Evolutionary conservation across 2,329 filamentous ascomycete genomes (phyloP).

Genomic region (Verticillium isaacii): DNA sequence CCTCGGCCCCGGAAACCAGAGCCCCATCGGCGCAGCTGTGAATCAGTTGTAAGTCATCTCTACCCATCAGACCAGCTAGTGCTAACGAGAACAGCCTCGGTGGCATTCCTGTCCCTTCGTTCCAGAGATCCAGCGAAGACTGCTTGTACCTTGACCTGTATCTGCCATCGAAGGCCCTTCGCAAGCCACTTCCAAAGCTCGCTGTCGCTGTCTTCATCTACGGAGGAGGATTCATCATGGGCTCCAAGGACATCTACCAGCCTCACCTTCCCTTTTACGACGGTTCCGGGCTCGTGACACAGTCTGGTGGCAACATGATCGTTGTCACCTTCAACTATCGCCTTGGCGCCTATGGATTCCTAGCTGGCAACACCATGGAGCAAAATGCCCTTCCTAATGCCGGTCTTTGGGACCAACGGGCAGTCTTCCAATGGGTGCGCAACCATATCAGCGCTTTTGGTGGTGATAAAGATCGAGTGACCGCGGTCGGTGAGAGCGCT

Average conservation of each 20-base stretch:
- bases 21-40: conserved; percentile 23
- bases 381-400: conserved; percentile 36
- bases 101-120: conserved; percentile 24
- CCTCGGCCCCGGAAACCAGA: conserved; percentile 24
- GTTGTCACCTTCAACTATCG: conserved; percentile 45
- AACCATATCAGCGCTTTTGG: conserved; percentile 39
- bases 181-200: conserved; percentile 26
- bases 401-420: conserved; percentile 35
- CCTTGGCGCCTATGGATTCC: conserved; percentile 41
- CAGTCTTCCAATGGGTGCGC: conserved; percentile 43
- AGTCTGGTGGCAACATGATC: conserved; percentile 33
- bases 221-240: conserved; percentile 39
- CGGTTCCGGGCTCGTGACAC: conserved; percentile 28
- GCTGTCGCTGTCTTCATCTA: conserved; percentile 42
- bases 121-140: conserved; percentile 31
- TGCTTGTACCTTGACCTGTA: conserved; percentile 47
- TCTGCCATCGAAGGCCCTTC: conserved; percentile 36
- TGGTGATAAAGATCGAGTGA: conserved; percentile 40
- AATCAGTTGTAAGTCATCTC: conserved; percentile 24
- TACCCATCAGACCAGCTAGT: background rate
- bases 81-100: conserved; percentile 17
- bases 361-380: conserved; percentile 39
- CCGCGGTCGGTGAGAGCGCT: conserved; percentile 45
- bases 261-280: conserved; percentile 30
- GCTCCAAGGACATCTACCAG: conserved; percentile 30